Percentiles rank a stretch among this genome's conserved stretches.
These are phyloP conservation scores for Mucor plumbeus DNA, from an alignment of 371 early-diverging fungal genomes.

Conservation along the genomic window DNA sequence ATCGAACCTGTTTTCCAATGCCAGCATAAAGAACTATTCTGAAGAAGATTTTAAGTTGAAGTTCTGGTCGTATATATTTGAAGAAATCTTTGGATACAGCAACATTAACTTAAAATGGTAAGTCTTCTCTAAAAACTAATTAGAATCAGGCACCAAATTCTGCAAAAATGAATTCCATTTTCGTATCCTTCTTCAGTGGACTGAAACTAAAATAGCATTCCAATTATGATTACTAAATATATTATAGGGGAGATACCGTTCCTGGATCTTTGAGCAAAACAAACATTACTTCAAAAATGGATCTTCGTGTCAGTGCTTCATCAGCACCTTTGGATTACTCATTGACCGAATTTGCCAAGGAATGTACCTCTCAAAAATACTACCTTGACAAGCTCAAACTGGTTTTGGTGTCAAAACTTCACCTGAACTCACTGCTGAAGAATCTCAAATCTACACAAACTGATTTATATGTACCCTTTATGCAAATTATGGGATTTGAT, in stretches of 20 bases:
- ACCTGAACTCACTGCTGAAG: slow-evolving; percentile 10
- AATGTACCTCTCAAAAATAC: slow-evolving; percentile 19
- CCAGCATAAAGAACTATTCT: slow-evolving; percentile 18
- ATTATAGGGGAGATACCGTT: slow-evolving; percentile 26
- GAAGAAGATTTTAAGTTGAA: slow-evolving; percentile 24
- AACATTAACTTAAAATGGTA: slow-evolving; percentile 20
- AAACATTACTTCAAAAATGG: slow-evolving; percentile 19
- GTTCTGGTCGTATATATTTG: slow-evolving; percentile 14
- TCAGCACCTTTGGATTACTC: slow-evolving; percentile 14
- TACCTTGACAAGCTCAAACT: slow-evolving; percentile 22
- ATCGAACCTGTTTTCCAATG: slow-evolving; percentile 6
- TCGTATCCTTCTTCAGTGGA: slow-evolving; percentile 10
- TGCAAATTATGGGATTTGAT: slow-evolving; percentile 24
- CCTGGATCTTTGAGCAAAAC: slow-evolving; percentile 22
- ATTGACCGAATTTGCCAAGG: slow-evolving; percentile 20
- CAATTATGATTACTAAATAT: slow-evolving; percentile 14
- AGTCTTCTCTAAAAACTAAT: not conserved
- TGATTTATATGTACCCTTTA: slow-evolving; percentile 12
- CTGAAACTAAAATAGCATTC: slow-evolving; percentile 16
- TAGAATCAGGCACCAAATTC: slow-evolving; percentile 21
- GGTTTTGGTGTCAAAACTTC: slow-evolving; percentile 18
- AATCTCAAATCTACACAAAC: slow-evolving; percentile 9
- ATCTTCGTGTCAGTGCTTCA: slow-evolving; percentile 12
- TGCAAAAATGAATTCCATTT: not conserved
- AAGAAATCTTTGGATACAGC: slow-evolving; percentile 22